Conservation (phyloP, 78 protist genomes). For the Dictyostelium discoideum region DNA sequence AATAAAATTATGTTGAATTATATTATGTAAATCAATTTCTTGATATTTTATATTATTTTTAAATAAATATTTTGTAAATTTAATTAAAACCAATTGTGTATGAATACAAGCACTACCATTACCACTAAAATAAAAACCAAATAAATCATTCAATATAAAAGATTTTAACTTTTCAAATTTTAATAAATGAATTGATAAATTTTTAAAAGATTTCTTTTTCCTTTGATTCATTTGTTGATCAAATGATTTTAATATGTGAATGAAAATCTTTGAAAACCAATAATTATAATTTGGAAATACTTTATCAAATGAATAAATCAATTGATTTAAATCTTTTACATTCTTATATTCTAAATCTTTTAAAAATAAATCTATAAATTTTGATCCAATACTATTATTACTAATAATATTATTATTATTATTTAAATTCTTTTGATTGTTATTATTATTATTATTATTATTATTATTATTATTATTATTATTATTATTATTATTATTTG, state of each 20-base stretch:
- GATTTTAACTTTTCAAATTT: neutral
- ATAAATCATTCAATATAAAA: neutral
- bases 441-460: no score
- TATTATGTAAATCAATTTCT: neutral
- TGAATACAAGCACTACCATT: neutral
- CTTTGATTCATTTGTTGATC: neutral
- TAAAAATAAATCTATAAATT: neutral
- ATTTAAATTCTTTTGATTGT: no score
- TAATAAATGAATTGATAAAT: neutral
- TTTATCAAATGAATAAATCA: neutral
- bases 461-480: no score
- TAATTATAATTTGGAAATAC: neutral
- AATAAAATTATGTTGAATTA: neutral
- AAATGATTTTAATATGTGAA: neutral
- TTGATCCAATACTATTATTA: neutral
- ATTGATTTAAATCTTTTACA: neutral
- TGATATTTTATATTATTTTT: neutral
- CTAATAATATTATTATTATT: no score
- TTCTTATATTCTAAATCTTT: neutral
- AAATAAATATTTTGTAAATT: neutral
- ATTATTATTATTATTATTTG: no score
- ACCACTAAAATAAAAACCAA: neutral
- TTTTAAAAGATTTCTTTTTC: neutral
- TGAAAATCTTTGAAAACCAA: neutral
- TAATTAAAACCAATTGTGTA: neutral